A percentile compares a stretch with the other conserved stretches of the same genome.
phyloP scores from a whole-genome alignment of 2,329 filamentous ascomycete species.

The Trichoderma gracile region DNA sequence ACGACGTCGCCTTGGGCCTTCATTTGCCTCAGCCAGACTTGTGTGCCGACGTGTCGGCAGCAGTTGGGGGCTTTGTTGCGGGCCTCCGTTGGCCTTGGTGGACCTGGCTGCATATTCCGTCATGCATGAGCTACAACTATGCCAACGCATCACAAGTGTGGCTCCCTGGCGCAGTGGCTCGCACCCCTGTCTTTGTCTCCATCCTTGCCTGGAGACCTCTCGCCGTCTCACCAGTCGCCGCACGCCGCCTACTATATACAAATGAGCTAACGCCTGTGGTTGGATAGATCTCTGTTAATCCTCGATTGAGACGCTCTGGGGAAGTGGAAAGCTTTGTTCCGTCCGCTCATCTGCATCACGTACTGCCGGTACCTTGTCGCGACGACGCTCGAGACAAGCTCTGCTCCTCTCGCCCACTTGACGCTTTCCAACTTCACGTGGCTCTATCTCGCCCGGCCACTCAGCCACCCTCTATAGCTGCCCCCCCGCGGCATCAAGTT shows the following conservation, averaged over 20 bases:
- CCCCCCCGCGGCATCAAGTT: slow-evolving; percentile 30
- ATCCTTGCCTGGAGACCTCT: slow-evolving; percentile 32
- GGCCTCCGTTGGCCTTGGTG: slow-evolving; percentile 28
- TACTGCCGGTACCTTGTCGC: slow-evolving; percentile 19
- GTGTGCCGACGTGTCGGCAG: slow-evolving; percentile 26
- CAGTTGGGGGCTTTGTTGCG: slow-evolving; percentile 28
- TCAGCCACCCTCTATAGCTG: slow-evolving; percentile 36
- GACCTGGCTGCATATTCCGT: slow-evolving; percentile 53
- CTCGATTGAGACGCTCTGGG: slow-evolving; percentile 33
- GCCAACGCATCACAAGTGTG: slow-evolving; percentile 44
- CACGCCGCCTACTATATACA: slow-evolving; percentile 36
- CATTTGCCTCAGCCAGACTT: slow-evolving; percentile 22
- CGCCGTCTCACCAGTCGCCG: slow-evolving; percentile 31
- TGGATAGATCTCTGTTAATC: slow-evolving; percentile 38
- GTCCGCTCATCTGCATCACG: slow-evolving; percentile 30
- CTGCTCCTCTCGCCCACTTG: background rate
- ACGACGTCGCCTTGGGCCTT: slow-evolving; percentile 20
- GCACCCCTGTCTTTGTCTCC: slow-evolving; percentile 24
- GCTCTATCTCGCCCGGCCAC: slow-evolving; percentile 40
- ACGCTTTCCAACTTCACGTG: slow-evolving; percentile 43
- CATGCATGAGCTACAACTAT: slow-evolving; percentile 52
- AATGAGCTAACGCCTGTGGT: slow-evolving; percentile 40
- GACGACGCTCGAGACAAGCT: background rate
- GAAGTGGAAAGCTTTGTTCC: slow-evolving; percentile 31
- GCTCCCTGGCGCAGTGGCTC: slow-evolving; percentile 33